These are phyloP conservation scores for Carallia brachiata DNA, from an alignment of 345 rosid species.

Conservation along the genomic window DNA sequence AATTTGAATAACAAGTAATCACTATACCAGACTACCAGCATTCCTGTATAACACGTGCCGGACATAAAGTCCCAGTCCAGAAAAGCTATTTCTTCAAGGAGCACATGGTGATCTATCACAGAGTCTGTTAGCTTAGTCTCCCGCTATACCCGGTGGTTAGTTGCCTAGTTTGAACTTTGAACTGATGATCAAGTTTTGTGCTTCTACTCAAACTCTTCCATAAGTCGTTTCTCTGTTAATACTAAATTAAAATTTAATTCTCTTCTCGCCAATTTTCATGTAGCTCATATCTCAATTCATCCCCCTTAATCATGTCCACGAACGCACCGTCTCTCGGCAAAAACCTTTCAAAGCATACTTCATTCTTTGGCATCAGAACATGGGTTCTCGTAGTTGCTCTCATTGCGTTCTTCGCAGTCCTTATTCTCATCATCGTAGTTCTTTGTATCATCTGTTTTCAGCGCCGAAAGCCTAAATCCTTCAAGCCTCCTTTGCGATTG, in stretches of 20 bases:
- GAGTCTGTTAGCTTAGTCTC: slow-evolving; percentile 19
- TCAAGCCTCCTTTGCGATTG: slow-evolving; percentile 29
- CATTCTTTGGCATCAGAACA: slow-evolving; percentile 47
- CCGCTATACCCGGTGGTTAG: slow-evolving; percentile 20
- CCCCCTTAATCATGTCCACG: slow-evolving; percentile 20
- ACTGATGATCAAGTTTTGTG: slow-evolving; percentile 11
- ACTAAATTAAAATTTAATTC: too few species aligned
- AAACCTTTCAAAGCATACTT: slow-evolving; percentile 39
- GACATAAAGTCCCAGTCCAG: background rate
- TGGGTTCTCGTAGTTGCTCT: slow-evolving; percentile 48
- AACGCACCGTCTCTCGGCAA: slow-evolving; percentile 18
- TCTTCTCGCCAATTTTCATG: background rate
- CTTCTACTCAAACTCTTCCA: slow-evolving; percentile 22
- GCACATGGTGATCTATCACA: background rate
- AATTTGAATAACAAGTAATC: too few species aligned
- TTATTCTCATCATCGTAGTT: slow-evolving; percentile 20
- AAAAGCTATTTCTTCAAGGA: slow-evolving; percentile 8
- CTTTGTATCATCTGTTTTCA: slow-evolving; percentile 31
- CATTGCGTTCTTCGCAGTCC: slow-evolving; percentile 19
- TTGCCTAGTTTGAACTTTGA: slow-evolving; percentile 12
- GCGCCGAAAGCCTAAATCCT: slow-evolving; percentile 28
- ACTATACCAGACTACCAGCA: too few species aligned
- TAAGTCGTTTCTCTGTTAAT: background rate
- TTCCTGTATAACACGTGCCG: background rate
- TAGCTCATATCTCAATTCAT: background rate